Evolutionary conservation across 2,329 filamentous ascomycete species (phyloP).

Genomic region (Trichoderma sp.): DNA sequence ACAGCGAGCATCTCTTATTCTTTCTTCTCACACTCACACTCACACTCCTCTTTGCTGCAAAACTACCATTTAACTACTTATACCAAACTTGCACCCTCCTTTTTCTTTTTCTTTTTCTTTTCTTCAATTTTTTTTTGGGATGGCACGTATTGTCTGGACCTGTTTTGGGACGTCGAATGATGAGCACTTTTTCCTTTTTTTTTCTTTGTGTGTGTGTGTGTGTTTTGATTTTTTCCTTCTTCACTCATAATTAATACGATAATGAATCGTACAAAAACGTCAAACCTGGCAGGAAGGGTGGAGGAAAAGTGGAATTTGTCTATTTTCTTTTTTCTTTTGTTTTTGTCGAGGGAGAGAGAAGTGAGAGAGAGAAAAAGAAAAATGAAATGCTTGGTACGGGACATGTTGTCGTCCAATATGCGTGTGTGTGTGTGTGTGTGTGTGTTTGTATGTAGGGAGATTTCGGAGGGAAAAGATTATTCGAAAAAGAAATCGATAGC

Average conservation of each 20-base stretch:
- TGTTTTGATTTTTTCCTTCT: neutral
- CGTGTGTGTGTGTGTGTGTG: too few relatives aligned
- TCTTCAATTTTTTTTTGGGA: slow-evolving; percentile 15
- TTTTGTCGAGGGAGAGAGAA: too few relatives aligned
- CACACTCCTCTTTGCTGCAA: neutral
- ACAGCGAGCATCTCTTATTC: neutral
- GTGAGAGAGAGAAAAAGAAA: neutral
- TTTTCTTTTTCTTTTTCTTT: neutral
- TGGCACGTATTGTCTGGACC: slow-evolving; percentile 19
- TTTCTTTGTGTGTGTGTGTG: neutral
- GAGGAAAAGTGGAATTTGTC: neutral
- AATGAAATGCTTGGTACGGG: neutral
- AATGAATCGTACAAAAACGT: slow-evolving; percentile 6
- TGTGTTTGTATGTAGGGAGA: neutral
- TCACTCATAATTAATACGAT: neutral
- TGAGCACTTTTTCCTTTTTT: neutral
- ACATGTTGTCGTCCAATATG: too few relatives aligned
- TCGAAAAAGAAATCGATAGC: neutral
- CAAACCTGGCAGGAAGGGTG: neutral
- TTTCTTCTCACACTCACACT: neutral
- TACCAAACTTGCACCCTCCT: neutral
- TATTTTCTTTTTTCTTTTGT: too few relatives aligned
- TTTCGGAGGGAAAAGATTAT: neutral
- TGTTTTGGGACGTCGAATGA: slow-evolving; percentile 10
- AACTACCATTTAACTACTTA: slow-evolving; percentile 4